phyloP scores from a whole-genome alignment of 2,329 filamentous ascomycete species.

The Penicillium sp. region DNA sequence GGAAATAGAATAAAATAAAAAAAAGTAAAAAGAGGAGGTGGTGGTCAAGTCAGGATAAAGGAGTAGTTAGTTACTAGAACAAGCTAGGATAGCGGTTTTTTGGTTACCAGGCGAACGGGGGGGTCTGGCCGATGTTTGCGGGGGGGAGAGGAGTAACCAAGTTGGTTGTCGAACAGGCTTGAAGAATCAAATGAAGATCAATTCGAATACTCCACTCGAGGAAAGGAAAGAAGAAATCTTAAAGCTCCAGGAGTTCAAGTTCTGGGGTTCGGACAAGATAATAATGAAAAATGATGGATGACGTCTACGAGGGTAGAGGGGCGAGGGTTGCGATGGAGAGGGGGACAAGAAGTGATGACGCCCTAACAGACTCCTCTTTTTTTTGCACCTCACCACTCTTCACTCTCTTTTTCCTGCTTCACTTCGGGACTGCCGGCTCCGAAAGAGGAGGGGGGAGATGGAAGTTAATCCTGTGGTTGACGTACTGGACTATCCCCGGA shows the following conservation, averaged over 20 bases:
- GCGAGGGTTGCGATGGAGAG: neutral
- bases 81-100: conserved; percentile 16
- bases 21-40: neutral
- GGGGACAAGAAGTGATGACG: conserved; percentile 15
- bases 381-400: no score
- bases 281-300: conserved; percentile 31
- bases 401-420: neutral
- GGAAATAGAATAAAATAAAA: neutral
- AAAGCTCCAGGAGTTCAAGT: no score
- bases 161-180: conserved; percentile 11
- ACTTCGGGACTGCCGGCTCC: conserved; percentile 20
- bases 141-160: conserved; percentile 23
- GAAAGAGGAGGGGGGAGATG: conserved; percentile 8
- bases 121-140: conserved; percentile 30
- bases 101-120: conserved; percentile 40
- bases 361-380: no score
- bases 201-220: conserved; percentile 18
- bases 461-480: conserved; percentile 24
- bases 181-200: conserved; percentile 9
- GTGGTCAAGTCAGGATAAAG: neutral
- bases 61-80: neutral
- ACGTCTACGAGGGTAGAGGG: conserved; percentile 37
- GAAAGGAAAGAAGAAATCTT: neutral
- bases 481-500: conserved; percentile 21
- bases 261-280: neutral